Base-by-base conservation (phyloP, 345 rosid species). In the Hibiscus mutabilis region DNA sequence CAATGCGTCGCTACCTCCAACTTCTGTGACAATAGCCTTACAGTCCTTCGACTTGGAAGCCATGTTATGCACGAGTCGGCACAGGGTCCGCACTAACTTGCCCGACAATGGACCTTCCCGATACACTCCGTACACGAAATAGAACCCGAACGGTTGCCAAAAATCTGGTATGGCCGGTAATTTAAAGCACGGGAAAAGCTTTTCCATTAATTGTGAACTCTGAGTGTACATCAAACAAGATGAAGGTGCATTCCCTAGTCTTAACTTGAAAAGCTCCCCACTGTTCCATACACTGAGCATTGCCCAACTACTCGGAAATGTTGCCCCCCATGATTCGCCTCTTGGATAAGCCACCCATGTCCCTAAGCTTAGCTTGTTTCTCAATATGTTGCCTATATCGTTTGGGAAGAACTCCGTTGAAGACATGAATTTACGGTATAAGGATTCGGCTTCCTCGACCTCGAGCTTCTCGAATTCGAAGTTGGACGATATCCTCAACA, bases 241-340 rank as follows among this genome's bases (percentile, higher is more conserved):
- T 2, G 86, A 64, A 5, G 93, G 88, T 27, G 90, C 89, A 75
- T 84, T 83, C 16, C 79, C 91, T 53, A 88, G 66, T 72, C 82
- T 81, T 44, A 91, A 79, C 74, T 88, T 89, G 83, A 89, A 91
- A 4, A 91, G 62, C 47, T 87, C 87, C 19, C 89, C 86, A 58
- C 85, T 89, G 71, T 89, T 85, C 97, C 96, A 91, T 11, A 88
- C 97, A 66, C 97, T 91, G 25, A 91, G 70, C 85, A 88, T 81
- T 37, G 96, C 97, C 97, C 96, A 91, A 68, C 79, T 82, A 10
- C 68, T 73, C 14, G 85, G 84, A 47, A 55, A 21, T 18, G 77
- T 15, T 57, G 16, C 44, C 22, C 78, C 75, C 77, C 74, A 63
- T 44, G 68, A 12, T 59, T 82, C 77, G 1, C 79, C 84, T 46